Evolutionary conservation across 2,329 filamentous ascomycete species (phyloP).

Genomic region (Aspergillus latus): DNA sequence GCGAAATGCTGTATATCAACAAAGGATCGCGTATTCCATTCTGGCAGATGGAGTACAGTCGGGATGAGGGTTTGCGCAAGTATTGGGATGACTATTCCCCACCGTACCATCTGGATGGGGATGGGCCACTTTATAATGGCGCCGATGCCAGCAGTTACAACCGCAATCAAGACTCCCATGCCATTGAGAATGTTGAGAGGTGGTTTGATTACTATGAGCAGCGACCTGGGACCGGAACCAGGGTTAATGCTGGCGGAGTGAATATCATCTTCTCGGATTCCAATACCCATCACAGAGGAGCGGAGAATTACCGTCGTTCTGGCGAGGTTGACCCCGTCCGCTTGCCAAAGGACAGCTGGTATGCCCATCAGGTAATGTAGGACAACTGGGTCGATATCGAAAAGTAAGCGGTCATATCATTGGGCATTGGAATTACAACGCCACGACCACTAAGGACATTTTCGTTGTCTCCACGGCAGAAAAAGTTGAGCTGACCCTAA

Average conservation of each 20-base stretch:
- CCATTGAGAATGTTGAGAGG: constrained; percentile 7
- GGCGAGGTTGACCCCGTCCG: constrained; percentile 8
- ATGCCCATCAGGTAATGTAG: constrained; percentile 14
- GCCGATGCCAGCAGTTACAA: neutral
- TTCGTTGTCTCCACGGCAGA: constrained; percentile 8
- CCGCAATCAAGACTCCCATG: neutral
- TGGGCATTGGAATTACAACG: constrained; percentile 14
- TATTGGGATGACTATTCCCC: neutral
- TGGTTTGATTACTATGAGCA: constrained; percentile 10
- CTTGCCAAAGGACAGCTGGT: constrained; percentile 8
- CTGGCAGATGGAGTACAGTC: neutral
- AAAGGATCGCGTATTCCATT: neutral
- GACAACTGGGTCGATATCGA: constrained; percentile 14
- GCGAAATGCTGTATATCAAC: neutral
- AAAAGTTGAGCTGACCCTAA: constrained; percentile 4
- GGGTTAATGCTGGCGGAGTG: constrained; percentile 8
- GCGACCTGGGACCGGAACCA: constrained; percentile 6
- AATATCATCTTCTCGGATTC: constrained; percentile 11
- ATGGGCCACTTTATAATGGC: neutral
- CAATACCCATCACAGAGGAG: constrained; percentile 6
- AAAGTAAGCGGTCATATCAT: constrained; percentile 5
- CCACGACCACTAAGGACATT: constrained; percentile 4
- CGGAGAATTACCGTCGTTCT: constrained; percentile 9
- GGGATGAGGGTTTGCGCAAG: neutral
- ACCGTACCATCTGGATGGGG: neutral